Conservation (phyloP, 192 early-diverging fungal species). For the Podila verticillata region DNA sequence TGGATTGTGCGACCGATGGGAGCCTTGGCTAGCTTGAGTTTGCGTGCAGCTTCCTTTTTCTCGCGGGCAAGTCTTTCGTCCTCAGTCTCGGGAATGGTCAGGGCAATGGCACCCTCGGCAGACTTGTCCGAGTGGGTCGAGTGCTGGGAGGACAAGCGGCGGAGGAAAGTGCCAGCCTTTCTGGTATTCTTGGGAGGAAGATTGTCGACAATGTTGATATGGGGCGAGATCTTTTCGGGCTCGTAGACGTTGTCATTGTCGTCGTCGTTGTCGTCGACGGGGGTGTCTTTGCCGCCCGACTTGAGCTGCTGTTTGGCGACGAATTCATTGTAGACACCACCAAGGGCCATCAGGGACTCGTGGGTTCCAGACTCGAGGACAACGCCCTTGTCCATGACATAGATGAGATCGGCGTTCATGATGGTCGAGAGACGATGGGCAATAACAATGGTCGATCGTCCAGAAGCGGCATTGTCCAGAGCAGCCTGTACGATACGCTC, state of each 20-base stretch:
- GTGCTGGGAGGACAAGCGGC: slow-evolving; percentile 38
- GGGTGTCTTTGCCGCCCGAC: slow-evolving; percentile 28
- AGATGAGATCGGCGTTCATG: slow-evolving; percentile 80
- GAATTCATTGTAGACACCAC: slow-evolving; percentile 63
- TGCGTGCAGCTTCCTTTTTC: slow-evolving; percentile 46
- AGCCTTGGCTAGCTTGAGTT: slow-evolving; percentile 56
- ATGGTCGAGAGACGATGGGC: slow-evolving; percentile 90
- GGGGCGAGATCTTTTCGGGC: not conserved
- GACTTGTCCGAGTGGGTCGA: slow-evolving; percentile 43
- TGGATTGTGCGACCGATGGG: slow-evolving; percentile 62
- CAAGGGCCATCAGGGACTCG: slow-evolving; percentile 66
- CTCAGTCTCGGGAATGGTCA: slow-evolving; percentile 29
- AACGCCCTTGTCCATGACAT: slow-evolving; percentile 74
- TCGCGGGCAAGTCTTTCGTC: slow-evolving; percentile 46
- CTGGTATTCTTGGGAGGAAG: slow-evolving; percentile 54
- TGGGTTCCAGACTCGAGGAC: slow-evolving; percentile 78
- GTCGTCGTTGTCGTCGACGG: too few species aligned
- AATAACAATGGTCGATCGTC: slow-evolving; percentile 87
- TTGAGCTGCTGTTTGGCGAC: slow-evolving; percentile 70
- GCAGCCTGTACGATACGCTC: slow-evolving; percentile 85
- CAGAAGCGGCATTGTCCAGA: slow-evolving; percentile 71
- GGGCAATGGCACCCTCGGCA: slow-evolving; percentile 7
- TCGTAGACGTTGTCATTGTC: not conserved
- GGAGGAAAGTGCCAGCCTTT: too few species aligned
- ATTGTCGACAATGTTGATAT: slow-evolving; percentile 38